Evolutionary conservation across 2,329 filamentous ascomycete genomes (phyloP).

Genomic region (Neoarthrinium moseri): DNA sequence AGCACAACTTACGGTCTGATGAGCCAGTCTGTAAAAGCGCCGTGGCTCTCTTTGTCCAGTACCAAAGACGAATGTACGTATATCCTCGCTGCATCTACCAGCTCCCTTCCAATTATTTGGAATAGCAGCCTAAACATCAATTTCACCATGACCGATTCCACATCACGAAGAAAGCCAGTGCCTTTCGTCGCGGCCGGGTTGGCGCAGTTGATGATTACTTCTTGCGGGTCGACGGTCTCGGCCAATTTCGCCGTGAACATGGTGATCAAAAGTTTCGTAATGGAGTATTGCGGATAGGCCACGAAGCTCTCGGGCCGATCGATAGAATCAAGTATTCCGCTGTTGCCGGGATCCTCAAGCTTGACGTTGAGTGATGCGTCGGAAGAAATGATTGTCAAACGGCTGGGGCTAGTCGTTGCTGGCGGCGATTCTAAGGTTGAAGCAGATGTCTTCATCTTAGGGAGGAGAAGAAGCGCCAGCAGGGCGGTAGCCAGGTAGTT

Average conservation of each 20-base stretch:
- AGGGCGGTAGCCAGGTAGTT: conserved; percentile 18
- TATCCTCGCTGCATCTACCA: conserved; percentile 15
- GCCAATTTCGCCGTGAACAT: conserved; percentile 18
- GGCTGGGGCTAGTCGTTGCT: not conserved
- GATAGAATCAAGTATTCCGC: not conserved
- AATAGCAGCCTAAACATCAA: not conserved
- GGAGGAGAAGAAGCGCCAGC: conserved; percentile 14
- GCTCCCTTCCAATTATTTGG: conserved; percentile 10
- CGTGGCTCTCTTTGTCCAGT: conserved; percentile 20
- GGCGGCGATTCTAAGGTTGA: not conserved
- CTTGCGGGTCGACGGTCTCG: conserved; percentile 12
- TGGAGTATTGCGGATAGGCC: conserved; percentile 3
- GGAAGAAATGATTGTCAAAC: conserved; percentile 12
- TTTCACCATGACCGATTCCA: not conserved
- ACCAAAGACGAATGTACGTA: conserved; percentile 19
- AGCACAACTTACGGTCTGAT: conserved; percentile 22
- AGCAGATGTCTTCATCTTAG: conserved; percentile 8
- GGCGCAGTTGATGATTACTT: conserved; percentile 20
- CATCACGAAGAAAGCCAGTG: conserved; percentile 13
- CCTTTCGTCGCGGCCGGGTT: conserved; percentile 19
- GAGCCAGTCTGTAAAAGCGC: conserved; percentile 17
- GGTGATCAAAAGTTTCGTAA: conserved; percentile 5
- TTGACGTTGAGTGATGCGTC: conserved; percentile 4
- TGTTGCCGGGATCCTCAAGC: not conserved
- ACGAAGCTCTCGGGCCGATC: not conserved